Conservation (phyloP, 2,329 filamentous ascomycete genomes). For the Herpotrichia juniperi region DNA sequence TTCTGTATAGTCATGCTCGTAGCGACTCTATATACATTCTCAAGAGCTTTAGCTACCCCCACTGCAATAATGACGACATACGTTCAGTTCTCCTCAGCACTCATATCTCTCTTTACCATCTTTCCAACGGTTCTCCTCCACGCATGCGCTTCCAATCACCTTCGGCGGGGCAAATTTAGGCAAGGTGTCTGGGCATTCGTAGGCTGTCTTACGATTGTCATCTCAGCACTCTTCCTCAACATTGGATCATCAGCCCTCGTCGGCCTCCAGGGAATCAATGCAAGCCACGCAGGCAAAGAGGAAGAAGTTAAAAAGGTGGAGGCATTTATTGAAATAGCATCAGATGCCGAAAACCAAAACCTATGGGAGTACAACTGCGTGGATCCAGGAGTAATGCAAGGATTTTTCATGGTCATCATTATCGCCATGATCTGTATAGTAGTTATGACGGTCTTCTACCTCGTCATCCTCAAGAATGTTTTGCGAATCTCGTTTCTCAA, state of each 20-base stretch:
- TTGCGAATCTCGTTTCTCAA: slow-evolving; percentile 2
- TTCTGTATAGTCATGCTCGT: slow-evolving; percentile 9
- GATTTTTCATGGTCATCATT: neutral
- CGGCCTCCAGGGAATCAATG: neutral
- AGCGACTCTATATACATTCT: slow-evolving; percentile 1
- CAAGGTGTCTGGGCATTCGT: slow-evolving; percentile 7
- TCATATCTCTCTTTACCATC: slow-evolving; percentile 8
- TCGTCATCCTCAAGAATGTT: slow-evolving; percentile 3
- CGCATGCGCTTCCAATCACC: slow-evolving; percentile 5
- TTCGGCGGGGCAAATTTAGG: slow-evolving; percentile 3
- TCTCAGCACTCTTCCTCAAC: slow-evolving; percentile 1
- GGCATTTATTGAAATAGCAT: neutral
- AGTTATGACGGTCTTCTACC: neutral
- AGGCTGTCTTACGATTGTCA: neutral
- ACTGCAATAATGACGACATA: neutral
- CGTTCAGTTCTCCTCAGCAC: neutral
- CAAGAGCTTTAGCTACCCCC: neutral
- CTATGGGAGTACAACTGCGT: slow-evolving; percentile 7
- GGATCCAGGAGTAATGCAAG: neutral
- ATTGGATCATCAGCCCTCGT: neutral
- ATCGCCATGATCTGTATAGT: neutral
- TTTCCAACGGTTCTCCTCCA: slow-evolving; percentile 9
- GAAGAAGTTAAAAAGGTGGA: neutral
- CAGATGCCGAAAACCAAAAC: slow-evolving; percentile 6
- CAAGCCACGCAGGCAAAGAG: neutral